Conservation (phyloP, 176 grass and related monocot species). For the Cenchrus purpureus region DNA sequence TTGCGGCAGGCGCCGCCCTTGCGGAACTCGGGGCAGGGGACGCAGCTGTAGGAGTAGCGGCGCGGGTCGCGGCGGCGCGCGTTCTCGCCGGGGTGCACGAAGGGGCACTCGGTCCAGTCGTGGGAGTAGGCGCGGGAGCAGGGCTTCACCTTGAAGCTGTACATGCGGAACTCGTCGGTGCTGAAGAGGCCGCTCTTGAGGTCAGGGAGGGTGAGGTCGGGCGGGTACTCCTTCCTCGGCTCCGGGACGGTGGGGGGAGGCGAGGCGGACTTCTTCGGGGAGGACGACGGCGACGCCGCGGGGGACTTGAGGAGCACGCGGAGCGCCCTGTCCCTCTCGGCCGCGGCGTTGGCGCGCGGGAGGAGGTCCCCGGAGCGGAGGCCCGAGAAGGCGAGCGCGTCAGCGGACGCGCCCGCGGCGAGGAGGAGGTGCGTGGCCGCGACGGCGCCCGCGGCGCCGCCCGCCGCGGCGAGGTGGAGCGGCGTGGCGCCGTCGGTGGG, state of each 20-base stretch:
- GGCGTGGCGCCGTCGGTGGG: constrained; percentile 68
- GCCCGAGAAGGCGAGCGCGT: constrained; percentile 48
- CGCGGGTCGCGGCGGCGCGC: constrained; percentile 90
- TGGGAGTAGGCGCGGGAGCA: constrained; percentile 98
- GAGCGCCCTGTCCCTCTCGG: constrained; percentile 48
- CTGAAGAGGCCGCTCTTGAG: constrained; percentile 90
- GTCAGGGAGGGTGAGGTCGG: constrained; percentile 85
- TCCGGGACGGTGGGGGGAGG: constrained; percentile 28
- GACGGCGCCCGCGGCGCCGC: constrained; percentile 44
- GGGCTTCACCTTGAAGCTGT: constrained; percentile 95
- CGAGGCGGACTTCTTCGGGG: constrained; percentile 55
- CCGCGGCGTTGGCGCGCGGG: constrained; percentile 41
- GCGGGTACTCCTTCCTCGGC: constrained; percentile 83
- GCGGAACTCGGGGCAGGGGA: constrained; percentile 93
- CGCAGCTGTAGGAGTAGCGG: constrained; percentile 92
- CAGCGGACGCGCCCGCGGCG: constrained; percentile 56
- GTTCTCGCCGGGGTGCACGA: constrained; percentile 98
- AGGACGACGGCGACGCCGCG: constrained; percentile 30
- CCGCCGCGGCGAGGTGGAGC: constrained; percentile 69
- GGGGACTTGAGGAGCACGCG: constrained; percentile 50
- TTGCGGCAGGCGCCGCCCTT: constrained; percentile 80
- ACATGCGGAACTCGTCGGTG: constrained; percentile 97
- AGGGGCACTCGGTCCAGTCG: constrained; percentile 99
- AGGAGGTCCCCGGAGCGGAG: constrained; percentile 65
- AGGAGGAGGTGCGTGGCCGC: constrained; percentile 62